phyloP scores from a whole-genome alignment of 208 protist genomes.

The Wallacemonas sp. region DNA sequence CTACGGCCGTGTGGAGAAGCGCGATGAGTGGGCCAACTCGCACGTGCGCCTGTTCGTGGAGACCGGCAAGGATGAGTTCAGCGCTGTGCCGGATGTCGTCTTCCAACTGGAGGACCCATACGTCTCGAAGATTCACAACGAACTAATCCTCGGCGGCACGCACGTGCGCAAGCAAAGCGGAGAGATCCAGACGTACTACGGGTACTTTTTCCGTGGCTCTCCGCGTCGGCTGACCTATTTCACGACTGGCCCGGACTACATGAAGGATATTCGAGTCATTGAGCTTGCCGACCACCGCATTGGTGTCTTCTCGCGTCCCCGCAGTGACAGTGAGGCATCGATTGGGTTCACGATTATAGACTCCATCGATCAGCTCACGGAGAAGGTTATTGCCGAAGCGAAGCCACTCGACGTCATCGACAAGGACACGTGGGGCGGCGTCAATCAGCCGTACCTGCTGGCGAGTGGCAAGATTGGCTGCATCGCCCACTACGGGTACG shows the following conservation, averaged over 20 bases:
- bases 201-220: conserved; percentile 51
- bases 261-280: conserved; percentile 59
- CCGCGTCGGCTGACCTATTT: conserved; percentile 42
- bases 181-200: conserved; percentile 44
- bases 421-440: conserved; percentile 21
- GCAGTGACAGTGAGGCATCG: conserved; percentile 24
- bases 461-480: conserved; percentile 24
- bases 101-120: conserved; percentile 58
- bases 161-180: conserved; percentile 51
- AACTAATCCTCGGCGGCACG: conserved; percentile 55
- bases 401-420: conserved; percentile 21
- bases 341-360: conserved; percentile 55
- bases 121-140: conserved; percentile 39
- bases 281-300: conserved; percentile 45
- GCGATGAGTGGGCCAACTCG: conserved; percentile 60
- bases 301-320: conserved; percentile 46
- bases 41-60: conserved; percentile 53
- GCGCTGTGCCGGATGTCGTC: conserved; percentile 30
- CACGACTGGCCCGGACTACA: conserved; percentile 53
- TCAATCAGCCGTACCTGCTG: conserved; percentile 24
- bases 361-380: conserved; percentile 31
- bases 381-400: conserved; percentile 27
- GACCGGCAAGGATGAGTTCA: conserved; percentile 63
- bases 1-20: conserved; percentile 58
- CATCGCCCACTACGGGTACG: conserved; percentile 24